Evolutionary conservation across 768 basidiomycete species (phyloP), one percentile per base, ranked within the genome.

Genomic region (Podaxis sp.): DNA sequence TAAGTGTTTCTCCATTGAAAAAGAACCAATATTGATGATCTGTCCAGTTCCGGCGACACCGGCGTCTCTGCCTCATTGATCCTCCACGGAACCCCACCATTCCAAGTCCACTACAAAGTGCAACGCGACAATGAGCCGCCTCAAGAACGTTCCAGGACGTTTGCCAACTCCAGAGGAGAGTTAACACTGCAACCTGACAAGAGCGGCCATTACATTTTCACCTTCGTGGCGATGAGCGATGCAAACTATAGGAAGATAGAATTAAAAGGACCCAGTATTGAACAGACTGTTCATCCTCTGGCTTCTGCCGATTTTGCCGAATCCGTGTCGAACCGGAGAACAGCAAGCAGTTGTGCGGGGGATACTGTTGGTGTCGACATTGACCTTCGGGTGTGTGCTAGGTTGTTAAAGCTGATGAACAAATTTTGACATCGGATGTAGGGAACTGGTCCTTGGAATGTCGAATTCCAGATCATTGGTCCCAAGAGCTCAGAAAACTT

Each of bases 391-490:
- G 94, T 94, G 64, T 66, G 81, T 73, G 59, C 15, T 56, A 24
- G 12, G 22, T 36, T 54, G 22, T 57, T 19, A 8, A 51, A 24
- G 49, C 24, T 50, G 19, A 8, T 15, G 49, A 24, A 9, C 13
- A 15, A 27, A 22, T 55, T 9, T 22, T 50, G 24, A 46, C 27
- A 57, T 53, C 8, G 57, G 43, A 13, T 50, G 17, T 53, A 95
- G 90, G 97, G 97, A 54, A 91, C 88, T 3, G 86, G 91, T 3
- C 96, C 97, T 1, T 96, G 96, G 91, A 91, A 85, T 67, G 71
- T 98, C 29, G 90, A 91, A 52, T 77, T 96, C 24, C 90, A 94
- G 68, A 77, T 94, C 12, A 89, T 92, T 41, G 90, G 91, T 4
- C 87, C 90, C 3, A 83, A 83, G 57, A 82, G 79, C 38, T 84